Base-by-base conservation (phyloP, 352 stramenopile species). In the Phytophthora ohioensis region DNA sequence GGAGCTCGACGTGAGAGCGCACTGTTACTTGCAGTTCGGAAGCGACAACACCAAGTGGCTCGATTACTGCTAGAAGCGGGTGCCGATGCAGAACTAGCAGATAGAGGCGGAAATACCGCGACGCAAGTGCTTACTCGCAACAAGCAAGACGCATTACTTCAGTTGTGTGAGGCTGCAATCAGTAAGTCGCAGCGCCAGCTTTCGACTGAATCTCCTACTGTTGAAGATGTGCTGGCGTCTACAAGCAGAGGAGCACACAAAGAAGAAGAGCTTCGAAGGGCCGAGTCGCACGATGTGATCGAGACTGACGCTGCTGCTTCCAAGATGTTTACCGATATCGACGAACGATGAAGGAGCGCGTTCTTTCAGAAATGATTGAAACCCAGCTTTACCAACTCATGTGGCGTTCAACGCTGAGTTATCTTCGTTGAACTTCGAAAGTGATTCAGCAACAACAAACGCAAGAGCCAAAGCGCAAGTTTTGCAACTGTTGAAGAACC, bases 21-120 rank as follows among this genome's bases (percentile, higher is more conserved):
- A 17, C 59, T 94, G 39, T 67, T 92, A n/a, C 75, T 93, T 53
- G 83, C 85, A 27, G 81, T 79, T 62, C 80, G 84, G 3, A 92
- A 91, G 74, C 75, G 79, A 36, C 80, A 85, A 38, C 52, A 77
- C 31, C 68, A 87, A 38, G 65, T 88, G 5, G 80, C 68, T 6
- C 67, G 68, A 32, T 48, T 88, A 43, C 63, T 92, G 3, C 45
- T 91, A 4, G 59, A 73, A 47, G 68, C 70, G 4, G 82, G 79
- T 9, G 84, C 80, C 0, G 75, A 92, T 60, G 71, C 76, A 46
- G 66, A 71, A 41, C 39, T 89, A 4, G 59, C 73, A 0, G 84
- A 91, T 57, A 79, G 84, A 12, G 84, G 82, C 4, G 75, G 71
- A 4, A 91, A 83, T 3, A 80, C 80, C 0, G 80, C 80, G 9